These are phyloP conservation scores for Pythium apleroticum DNA, from an alignment of 352 stramenopile genomes.

Conservation along the genomic window DNA sequence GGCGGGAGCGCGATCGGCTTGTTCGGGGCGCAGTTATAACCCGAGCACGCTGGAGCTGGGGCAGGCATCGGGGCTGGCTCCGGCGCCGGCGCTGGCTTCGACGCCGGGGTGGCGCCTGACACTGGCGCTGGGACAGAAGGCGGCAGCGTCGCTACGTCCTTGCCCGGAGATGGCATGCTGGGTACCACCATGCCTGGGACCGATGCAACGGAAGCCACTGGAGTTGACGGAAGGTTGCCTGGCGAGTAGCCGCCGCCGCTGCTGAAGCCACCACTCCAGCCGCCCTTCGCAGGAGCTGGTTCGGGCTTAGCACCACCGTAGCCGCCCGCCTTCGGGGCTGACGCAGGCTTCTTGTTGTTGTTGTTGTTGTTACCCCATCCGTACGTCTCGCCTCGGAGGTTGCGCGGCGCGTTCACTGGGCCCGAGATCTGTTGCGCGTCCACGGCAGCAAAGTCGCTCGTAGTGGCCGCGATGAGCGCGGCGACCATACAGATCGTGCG, in stretches of 20 bases:
- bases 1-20: slow-evolving; percentile 11
- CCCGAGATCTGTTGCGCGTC: neutral
- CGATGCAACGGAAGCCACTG: neutral
- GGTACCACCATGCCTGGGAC: neutral
- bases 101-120: neutral
- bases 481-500: slow-evolving; percentile 9
- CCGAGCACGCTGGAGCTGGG: neutral
- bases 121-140: neutral
- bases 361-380: slow-evolving; percentile 7
- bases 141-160: slow-evolving; percentile 1
- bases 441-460: neutral
- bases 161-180: neutral
- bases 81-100: neutral
- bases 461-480: slow-evolving; percentile 4
- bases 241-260: slow-evolving; percentile 7
- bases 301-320: neutral
- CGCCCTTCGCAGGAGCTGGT: slow-evolving; percentile 3
- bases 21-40: slow-evolving; percentile 9
- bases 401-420: neutral
- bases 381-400: slow-evolving; percentile 9
- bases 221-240: neutral
- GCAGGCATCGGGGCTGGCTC: neutral
- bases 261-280: slow-evolving; percentile 12
- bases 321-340: neutral
- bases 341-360: slow-evolving; percentile 1